Percentiles rank a stretch among this genome's conserved stretches.
Conservation (phyloP, 2,329 filamentous ascomycete genomes). For the Colletotrichum australisinense region DNA sequence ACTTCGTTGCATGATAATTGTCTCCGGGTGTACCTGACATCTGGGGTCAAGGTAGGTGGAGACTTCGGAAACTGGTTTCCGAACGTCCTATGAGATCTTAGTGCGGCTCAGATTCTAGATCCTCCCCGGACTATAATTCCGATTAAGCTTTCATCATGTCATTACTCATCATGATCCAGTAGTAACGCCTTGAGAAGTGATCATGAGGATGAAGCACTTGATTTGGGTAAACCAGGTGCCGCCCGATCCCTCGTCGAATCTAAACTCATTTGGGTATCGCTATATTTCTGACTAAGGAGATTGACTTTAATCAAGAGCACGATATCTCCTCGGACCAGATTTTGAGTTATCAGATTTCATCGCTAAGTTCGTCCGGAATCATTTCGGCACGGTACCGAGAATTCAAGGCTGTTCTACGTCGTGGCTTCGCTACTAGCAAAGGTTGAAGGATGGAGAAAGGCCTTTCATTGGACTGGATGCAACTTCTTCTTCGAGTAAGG, state of each 20-base stretch:
- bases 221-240: not conserved
- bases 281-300: not conserved
- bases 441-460: not conserved
- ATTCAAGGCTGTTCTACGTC: not conserved
- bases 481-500: not conserved
- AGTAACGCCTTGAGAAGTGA: not conserved
- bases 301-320: not conserved
- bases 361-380: not conserved
- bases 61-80: slow-evolving; percentile 26
- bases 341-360: not conserved
- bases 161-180: not conserved
- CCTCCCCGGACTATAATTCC: slow-evolving; percentile 6
- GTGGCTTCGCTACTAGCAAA: not conserved
- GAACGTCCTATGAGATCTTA: slow-evolving; percentile 13
- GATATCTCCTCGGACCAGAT: not conserved
- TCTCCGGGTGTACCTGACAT: not conserved
- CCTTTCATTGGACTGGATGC: not conserved
- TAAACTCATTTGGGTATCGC: not conserved
- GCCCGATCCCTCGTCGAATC: not conserved
- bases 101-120: not conserved
- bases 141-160: not conserved
- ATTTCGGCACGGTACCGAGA: not conserved
- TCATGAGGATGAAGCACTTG: not conserved
- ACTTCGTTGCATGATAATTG: not conserved
- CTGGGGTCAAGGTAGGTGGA: not conserved